These are phyloP conservation scores for Wickerhamiella musiphila DNA, from an alignment of 805 yeast species.

Conservation along the genomic window DNA sequence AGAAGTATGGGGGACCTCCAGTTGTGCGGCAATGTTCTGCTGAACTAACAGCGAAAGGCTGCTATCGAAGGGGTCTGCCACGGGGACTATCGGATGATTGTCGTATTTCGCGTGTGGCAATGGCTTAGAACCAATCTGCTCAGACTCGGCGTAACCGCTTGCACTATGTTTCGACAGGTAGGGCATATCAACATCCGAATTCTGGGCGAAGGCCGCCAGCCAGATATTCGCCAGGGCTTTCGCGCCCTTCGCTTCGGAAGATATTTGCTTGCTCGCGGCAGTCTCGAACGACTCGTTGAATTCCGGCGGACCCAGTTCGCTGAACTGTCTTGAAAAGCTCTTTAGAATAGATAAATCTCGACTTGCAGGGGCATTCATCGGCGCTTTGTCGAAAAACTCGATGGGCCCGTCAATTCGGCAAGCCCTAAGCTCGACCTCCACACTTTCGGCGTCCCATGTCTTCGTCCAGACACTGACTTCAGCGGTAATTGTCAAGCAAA, in stretches of 20 bases:
- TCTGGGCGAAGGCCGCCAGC: constrained; percentile 1
- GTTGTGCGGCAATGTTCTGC: background rate
- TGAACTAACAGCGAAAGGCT: constrained; percentile 11
- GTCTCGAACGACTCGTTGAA: background rate
- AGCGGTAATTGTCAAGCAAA: background rate
- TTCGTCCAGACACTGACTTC: background rate
- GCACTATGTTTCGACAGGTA: constrained; percentile 3
- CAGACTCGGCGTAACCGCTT: constrained; percentile 4
- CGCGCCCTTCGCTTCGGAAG: background rate
- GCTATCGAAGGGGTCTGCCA: constrained; percentile 12
- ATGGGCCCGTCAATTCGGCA: background rate
- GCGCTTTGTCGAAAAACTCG: background rate
- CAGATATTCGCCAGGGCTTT: constrained; percentile 2
- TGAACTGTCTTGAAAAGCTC: background rate
- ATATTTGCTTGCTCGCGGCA: background rate
- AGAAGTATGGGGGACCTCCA: background rate
- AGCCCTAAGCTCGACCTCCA: background rate
- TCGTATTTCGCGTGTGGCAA: constrained; percentile 7
- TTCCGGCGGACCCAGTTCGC: background rate
- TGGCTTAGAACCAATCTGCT: constrained; percentile 4
- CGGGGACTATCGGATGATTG: constrained; percentile 10
- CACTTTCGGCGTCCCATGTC: background rate
- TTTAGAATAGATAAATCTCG: too few species aligned
- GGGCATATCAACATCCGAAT: constrained; percentile 1
- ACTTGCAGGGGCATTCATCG: too few species aligned